A percentile compares a stretch with the other conserved stretches of the same genome.
Evolutionary conservation across 108 stramenopile species (phyloP).

Genomic region (Heterococcus sp.): DNA sequence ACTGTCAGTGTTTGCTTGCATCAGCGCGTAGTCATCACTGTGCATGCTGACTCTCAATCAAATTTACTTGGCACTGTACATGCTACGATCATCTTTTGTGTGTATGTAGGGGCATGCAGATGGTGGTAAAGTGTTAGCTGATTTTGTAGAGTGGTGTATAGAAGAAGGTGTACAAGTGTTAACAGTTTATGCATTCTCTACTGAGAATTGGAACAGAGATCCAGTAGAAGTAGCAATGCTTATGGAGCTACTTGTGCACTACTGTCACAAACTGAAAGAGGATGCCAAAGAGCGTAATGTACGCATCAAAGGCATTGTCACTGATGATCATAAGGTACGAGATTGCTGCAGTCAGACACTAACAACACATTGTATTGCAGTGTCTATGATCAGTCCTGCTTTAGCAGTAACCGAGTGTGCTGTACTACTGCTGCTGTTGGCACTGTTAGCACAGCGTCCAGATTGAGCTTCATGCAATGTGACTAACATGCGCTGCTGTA

Average conservation of each 20-base stretch:
- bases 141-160: constrained; percentile 90
- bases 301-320: constrained; percentile 70
- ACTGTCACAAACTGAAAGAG: constrained; percentile 75
- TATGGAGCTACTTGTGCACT: constrained; percentile 76
- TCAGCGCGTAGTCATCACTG: too few species aligned
- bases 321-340: constrained; percentile 53
- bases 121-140: constrained; percentile 78
- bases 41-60: neutral
- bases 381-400: neutral
- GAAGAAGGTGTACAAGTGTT: constrained; percentile 68
- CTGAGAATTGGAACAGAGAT: constrained; percentile 92
- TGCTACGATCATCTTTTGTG: neutral
- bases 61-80: neutral
- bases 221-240: constrained; percentile 65
- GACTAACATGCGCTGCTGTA: neutral
- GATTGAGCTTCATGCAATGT: too few species aligned
- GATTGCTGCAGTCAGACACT: neutral
- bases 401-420: neutral
- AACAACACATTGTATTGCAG: neutral
- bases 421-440: neutral
- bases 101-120: constrained; percentile 75
- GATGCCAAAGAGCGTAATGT: constrained; percentile 78
- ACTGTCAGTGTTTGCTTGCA: neutral
- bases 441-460: neutral
- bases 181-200: constrained; percentile 95